A percentile compares a stretch with the other conserved stretches of the same genome.
Conservation (phyloP, 2,329 filamentous ascomycete genomes). For the Berkeleyomyces rouxiae region DNA sequence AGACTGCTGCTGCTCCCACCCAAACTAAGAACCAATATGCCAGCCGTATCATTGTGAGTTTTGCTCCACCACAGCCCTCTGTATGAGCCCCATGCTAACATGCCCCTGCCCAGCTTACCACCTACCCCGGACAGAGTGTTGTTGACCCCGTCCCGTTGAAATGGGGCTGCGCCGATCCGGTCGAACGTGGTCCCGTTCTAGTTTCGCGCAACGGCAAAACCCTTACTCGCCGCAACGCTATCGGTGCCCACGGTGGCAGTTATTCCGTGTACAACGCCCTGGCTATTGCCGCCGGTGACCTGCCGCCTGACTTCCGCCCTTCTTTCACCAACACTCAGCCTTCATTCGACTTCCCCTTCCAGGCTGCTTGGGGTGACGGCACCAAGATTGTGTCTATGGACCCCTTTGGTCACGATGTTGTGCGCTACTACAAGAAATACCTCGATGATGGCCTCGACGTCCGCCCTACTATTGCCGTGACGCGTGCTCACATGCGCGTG, state of each 20-base stretch:
- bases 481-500: conserved; percentile 83
- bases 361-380: conserved; percentile 72
- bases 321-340: conserved; percentile 68
- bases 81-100: not conserved
- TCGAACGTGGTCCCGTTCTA: conserved; percentile 16
- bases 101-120: conserved; percentile 14
- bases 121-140: conserved; percentile 17
- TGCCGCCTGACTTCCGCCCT: conserved; percentile 51
- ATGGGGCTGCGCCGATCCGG: conserved; percentile 15
- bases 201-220: conserved; percentile 16
- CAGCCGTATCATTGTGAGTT: conserved; percentile 12
- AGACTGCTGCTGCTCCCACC: not conserved
- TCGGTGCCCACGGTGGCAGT: conserved; percentile 48
- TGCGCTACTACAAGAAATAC: conserved; percentile 4
- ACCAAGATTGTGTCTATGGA: conserved; percentile 98
- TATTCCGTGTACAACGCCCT: conserved; percentile 94
- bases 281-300: conserved; percentile 78
- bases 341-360: conserved; percentile 74
- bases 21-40: conserved; percentile 9
- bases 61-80: not conserved
- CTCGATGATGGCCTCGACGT: conserved; percentile 33
- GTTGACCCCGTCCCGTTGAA: conserved; percentile 16
- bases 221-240: conserved; percentile 16
- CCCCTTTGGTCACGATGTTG: conserved; percentile 58
- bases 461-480: conserved; percentile 79